Evolutionary conservation across 768 basidiomycete species (phyloP), one percentile per base, ranked within the genome.

Genomic region (Paxillus rubicundulus): DNA sequence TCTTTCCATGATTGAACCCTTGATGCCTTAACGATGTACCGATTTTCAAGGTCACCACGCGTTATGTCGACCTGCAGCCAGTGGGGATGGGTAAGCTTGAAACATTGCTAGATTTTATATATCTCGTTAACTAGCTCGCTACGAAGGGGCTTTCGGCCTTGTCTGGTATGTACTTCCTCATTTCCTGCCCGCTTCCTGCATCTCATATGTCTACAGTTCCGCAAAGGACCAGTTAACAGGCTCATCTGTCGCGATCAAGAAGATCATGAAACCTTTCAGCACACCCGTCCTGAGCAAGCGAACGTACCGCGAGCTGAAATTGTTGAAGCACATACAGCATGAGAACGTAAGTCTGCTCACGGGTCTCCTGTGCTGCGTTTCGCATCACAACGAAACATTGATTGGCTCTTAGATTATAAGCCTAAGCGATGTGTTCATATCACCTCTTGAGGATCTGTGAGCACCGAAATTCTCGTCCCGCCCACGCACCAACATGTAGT

Each of bases 231-330:
- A 98, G 72, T 82, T 98, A 49, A 96, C 93, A 9, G 89, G 85
- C 38, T 83, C 92, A 42, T 89, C 92, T 16, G 95, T 96, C 52
- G 97, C 97, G 65, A 95, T 99, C 77, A 99, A 99, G 84, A 98
- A 98, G 85, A 99, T 98, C 78, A 98, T 98, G 96, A 99, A 99
- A 72, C 97, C 97, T 7, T 99, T 99, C 76, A 91, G 89, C 68
- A 98, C 97, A 6, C 95, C 97, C 17, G 97, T 99, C n/a, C 79
- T 99, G 62, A 88, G 87, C 72, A 98, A 98, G 75, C 81, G 97
- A 58, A 99, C 97, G 1, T 98, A 98, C 72, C 83, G 97, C 55
- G 97, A 99, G 74, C 81, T 99, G 63, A 99, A 99, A 74, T 81
- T 99, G 38, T 80, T 99, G 67, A 98, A 98, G 74, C 96, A 99